Evolutionary conservation across 1,284 basidiomycete species (phyloP).

Genomic region (Cryptococcus floricola): DNA sequence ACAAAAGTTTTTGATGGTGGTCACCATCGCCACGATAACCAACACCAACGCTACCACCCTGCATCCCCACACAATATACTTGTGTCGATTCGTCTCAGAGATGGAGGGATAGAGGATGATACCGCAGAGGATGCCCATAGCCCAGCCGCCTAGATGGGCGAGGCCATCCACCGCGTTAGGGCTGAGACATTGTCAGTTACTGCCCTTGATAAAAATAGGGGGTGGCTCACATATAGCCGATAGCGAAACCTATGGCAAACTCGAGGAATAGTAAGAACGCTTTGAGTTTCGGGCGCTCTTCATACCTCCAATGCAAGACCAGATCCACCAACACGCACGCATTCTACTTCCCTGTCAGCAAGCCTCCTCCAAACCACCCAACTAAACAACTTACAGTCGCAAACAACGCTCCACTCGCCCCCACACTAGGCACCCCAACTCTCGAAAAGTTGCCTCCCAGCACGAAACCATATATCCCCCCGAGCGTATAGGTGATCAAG

Average conservation of each 20-base stretch:
- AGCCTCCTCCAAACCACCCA: neutral
- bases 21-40: constrained; percentile 72
- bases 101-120: constrained; percentile 87
- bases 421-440: constrained; percentile 84
- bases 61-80: constrained; percentile 67
- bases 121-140: constrained; percentile 72
- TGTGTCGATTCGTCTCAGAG: constrained; percentile 67
- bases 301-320: constrained; percentile 86
- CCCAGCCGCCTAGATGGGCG: constrained; percentile 51
- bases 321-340: constrained; percentile 79
- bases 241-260: constrained; percentile 73
- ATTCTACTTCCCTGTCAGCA: constrained; percentile 45
- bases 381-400: constrained; percentile 56
- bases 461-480: constrained; percentile 78
- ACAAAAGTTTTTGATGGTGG: constrained; percentile 81
- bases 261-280: constrained; percentile 74
- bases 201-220: neutral
- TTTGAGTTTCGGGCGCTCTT: constrained; percentile 70
- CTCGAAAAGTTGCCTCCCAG: constrained; percentile 88
- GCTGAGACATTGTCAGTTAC: constrained; percentile 10
- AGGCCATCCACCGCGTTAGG: constrained; percentile 47
- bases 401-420: constrained; percentile 90
- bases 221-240: constrained; percentile 64
- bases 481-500: constrained; percentile 75
- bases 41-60: constrained; percentile 70